A percentile compares a stretch with the other conserved stretches of the same genome.
These are phyloP conservation scores for Entomortierella lignicola DNA, from an alignment of 192 early-diverging fungal species.

Conservation along the genomic window DNA sequence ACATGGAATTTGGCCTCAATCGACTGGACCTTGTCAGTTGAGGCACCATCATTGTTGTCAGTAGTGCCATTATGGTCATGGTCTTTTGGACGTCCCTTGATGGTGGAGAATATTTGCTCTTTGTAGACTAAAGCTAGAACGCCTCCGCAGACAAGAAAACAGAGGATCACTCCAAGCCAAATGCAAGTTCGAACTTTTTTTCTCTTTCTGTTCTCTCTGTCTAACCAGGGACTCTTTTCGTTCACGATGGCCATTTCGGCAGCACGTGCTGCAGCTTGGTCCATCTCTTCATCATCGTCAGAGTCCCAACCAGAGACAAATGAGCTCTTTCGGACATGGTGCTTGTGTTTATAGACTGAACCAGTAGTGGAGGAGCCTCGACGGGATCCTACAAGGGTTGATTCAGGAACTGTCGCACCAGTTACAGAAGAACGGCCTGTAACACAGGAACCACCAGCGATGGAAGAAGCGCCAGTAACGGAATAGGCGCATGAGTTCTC, in stretches of 20 bases:
- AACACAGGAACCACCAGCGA: neutral
- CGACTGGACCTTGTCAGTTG: neutral
- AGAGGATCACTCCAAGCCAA: slow-evolving; percentile 29
- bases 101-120: slow-evolving; percentile 21
- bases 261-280: neutral
- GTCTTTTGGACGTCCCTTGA: no score
- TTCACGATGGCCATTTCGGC: neutral
- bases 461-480: neutral
- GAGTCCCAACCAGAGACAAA: slow-evolving; percentile 47
- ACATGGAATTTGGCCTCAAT: slow-evolving; percentile 44
- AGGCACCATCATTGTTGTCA: neutral
- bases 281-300: slow-evolving; percentile 39
- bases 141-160: slow-evolving; percentile 25
- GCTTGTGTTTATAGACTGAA: slow-evolving; percentile 11
- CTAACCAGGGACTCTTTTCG: slow-evolving; percentile 43
- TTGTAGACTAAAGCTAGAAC: slow-evolving; percentile 20
- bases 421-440: neutral
- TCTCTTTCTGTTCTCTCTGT: slow-evolving; percentile 22
- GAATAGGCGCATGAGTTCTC: neutral
- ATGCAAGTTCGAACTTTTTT: slow-evolving; percentile 29
- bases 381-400: neutral
- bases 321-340: neutral
- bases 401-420: neutral
- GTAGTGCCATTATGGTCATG: neutral
- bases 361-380: slow-evolving; percentile 7